Evolutionary conservation across 176 grass and related monocot species (phyloP).

Genomic region (Rhynchospora breviuscula): DNA sequence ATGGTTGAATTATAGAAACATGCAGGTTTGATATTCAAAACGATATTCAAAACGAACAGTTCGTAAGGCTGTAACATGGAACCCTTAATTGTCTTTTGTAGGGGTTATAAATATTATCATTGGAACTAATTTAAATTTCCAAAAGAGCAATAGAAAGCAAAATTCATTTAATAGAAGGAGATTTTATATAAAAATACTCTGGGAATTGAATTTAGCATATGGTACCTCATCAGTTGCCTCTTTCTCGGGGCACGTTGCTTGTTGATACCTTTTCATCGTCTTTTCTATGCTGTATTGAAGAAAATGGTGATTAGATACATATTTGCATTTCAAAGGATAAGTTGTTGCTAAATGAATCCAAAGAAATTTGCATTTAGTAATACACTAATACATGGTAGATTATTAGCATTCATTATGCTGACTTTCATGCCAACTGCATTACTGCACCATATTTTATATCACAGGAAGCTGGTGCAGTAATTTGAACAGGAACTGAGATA

Average conservation of each 20-base stretch:
- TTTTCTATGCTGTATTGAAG: background rate
- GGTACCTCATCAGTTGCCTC: background rate
- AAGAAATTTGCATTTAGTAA: background rate
- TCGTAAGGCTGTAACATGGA: no score
- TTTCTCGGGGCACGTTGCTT: background rate
- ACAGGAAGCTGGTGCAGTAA: no score
- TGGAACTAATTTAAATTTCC: no score
- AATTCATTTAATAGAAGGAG: background rate
- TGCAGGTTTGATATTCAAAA: no score
- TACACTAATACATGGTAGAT: background rate
- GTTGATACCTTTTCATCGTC: background rate
- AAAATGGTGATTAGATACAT: background rate
- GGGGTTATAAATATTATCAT: background rate
- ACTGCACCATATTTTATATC: no score
- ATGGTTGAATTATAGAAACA: no score
- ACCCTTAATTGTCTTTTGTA: background rate
- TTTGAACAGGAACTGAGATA: no score
- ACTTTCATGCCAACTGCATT: no score
- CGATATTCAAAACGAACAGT: background rate
- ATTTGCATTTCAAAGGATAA: background rate
- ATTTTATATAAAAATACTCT: background rate
- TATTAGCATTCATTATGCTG: no score
- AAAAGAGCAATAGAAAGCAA: background rate
- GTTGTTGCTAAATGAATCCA: background rate
- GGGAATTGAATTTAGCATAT: background rate